Evolutionary conservation across 2,329 filamentous ascomycete species (phyloP).

Genomic region (Fusarium sp.): DNA sequence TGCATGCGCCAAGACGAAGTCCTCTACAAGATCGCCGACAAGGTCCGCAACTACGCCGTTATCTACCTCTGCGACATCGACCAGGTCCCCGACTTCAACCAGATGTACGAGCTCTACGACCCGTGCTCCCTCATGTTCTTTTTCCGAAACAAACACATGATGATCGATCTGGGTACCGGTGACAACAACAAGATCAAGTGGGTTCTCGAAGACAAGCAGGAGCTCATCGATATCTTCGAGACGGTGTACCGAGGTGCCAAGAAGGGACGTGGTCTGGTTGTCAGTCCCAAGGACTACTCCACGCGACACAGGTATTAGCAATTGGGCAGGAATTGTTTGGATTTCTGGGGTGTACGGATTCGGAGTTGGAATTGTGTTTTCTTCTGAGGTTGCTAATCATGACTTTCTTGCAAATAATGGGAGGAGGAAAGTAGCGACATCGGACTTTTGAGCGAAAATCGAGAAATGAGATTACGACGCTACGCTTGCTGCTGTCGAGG

Average conservation of each 20-base stretch:
- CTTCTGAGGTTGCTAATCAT: slow-evolving; percentile 28
- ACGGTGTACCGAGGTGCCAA: slow-evolving; percentile 98
- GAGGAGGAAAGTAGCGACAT: slow-evolving; percentile 18
- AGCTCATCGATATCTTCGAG: slow-evolving; percentile 98
- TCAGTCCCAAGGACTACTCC: slow-evolving; percentile 82
- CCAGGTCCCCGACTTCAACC: slow-evolving; percentile 91
- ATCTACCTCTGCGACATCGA: slow-evolving; percentile 96
- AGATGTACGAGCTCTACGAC: slow-evolving; percentile 95
- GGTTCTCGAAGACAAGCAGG: slow-evolving; percentile 95
- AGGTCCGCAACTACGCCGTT: slow-evolving; percentile 91
- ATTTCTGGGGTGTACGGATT: too few relatives aligned
- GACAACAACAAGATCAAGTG: slow-evolving; percentile 99
- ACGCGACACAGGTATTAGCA: slow-evolving; percentile 45
- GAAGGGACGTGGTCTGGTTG: slow-evolving; percentile 95
- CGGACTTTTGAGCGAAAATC: slow-evolving; percentile 19
- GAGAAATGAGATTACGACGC: slow-evolving; percentile 35
- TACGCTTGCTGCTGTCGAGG: not conserved
- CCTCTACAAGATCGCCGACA: slow-evolving; percentile 92
- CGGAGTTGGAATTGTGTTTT: slow-evolving; percentile 14
- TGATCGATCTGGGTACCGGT: slow-evolving; percentile 96
- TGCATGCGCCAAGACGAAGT: slow-evolving; percentile 86
- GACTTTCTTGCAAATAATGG: slow-evolving; percentile 13
- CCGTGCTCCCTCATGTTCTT: slow-evolving; percentile 96
- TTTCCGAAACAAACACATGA: slow-evolving; percentile 99
- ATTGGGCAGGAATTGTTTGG: not conserved